Conservation (phyloP, 768 basidiomycete species). For the Hygrocybe coccinea region DNA sequence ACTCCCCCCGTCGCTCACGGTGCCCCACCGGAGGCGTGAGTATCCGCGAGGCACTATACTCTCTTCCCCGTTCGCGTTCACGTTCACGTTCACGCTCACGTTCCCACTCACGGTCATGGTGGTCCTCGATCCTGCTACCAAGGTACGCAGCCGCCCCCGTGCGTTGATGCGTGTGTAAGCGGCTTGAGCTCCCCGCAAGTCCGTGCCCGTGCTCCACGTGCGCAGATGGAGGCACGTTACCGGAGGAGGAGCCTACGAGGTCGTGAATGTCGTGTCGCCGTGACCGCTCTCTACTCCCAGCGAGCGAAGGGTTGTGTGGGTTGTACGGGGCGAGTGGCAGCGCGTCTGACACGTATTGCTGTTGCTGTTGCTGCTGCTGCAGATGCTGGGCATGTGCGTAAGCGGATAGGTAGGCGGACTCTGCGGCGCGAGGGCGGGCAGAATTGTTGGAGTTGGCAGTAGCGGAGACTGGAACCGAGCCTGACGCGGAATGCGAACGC, state of each 20-base stretch:
- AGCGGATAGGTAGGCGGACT: no score
- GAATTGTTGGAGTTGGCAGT: no score
- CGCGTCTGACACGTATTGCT: conserved; percentile 42
- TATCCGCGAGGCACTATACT: conserved; percentile 29
- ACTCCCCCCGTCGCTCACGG: conserved; percentile 27
- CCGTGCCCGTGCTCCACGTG: conserved; percentile 4
- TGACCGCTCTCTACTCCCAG: conserved; percentile 31
- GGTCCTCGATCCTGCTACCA: conserved; percentile 48
- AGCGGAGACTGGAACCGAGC: no score
- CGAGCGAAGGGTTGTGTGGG: conserved; percentile 47
- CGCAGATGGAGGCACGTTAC: no score
- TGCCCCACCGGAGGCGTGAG: conserved; percentile 42
- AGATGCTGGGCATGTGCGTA: no score
- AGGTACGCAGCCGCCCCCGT: conserved; percentile 58
- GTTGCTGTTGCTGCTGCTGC: no score
- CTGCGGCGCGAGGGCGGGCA: no score
- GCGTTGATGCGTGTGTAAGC: conserved; percentile 37
- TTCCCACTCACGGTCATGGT: conserved; percentile 48
- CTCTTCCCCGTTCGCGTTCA: conserved; percentile 29
- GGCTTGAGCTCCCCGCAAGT: conserved; percentile 14
- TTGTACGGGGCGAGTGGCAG: conserved; percentile 36
- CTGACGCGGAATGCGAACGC: no score
- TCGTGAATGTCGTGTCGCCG: conserved; percentile 46
- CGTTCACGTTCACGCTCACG: conserved; percentile 39
- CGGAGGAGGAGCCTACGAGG: conserved; percentile 21